Percentiles rank a stretch among this genome's conserved stretches.
These are phyloP conservation scores for Sarcodon sp. DNA, from an alignment of 768 basidiomycete species.

Conservation along the genomic window DNA sequence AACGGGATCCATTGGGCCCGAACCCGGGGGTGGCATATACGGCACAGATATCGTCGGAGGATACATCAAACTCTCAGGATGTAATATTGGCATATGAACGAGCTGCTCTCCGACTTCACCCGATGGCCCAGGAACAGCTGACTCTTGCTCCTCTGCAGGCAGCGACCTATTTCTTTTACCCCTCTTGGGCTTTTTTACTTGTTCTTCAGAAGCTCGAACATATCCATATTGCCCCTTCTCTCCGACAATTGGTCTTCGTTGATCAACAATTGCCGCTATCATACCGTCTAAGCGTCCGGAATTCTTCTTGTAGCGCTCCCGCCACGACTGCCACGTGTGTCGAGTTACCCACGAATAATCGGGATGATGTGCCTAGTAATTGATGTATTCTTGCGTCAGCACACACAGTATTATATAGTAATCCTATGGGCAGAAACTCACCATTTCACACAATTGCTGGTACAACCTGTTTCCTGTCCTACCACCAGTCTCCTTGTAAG, in stretches of 20 bases:
- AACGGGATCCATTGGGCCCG: background rate
- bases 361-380: conserved; percentile 48
- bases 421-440: conserved; percentile 13
- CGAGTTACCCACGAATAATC: conserved; percentile 71
- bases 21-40: background rate
- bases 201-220: conserved; percentile 63
- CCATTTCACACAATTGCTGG: conserved; percentile 69
- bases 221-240: conserved; percentile 80
- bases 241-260: conserved; percentile 54
- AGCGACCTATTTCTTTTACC: conserved; percentile 3
- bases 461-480: conserved; percentile 75
- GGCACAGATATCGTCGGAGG: background rate
- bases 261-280: conserved; percentile 55
- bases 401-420: background rate
- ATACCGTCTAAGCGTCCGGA: conserved; percentile 47
- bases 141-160: conserved; percentile 3
- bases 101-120: conserved; percentile 2
- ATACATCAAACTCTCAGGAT: conserved; percentile 4
- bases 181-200: conserved; percentile 27
- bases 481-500: conserved; percentile 73
- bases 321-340: conserved; percentile 87
- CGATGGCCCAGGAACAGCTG: conserved; percentile 5
- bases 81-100: conserved; percentile 9
- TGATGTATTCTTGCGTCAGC: background rate
- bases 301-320: conserved; percentile 83